Evolutionary conservation across 31 red algal genomes (phyloP), one percentile per base, ranked within the genome.

Genomic region (Bonnemaisonia californica): DNA sequence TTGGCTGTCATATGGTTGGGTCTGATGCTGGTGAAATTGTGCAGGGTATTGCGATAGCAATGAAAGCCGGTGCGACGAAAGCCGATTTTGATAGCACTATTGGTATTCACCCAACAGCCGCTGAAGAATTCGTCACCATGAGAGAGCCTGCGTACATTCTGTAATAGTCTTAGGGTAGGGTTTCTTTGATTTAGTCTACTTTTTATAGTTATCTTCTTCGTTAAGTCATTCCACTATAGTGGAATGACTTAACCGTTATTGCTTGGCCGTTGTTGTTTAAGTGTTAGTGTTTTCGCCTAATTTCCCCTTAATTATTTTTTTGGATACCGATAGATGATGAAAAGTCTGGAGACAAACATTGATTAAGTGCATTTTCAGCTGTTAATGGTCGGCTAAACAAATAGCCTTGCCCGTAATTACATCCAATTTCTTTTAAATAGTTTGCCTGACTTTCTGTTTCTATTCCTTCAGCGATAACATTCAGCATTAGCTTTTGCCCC

Each of bases 81-180:
- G 87, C 79, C 21, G 72, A 93, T 41, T 94, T 94, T 29, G 91
- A 94, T 65, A 22, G 37, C 0, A 91, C 88, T 12, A 84, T 94
- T 51, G 91, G 70, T 4, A 81, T 94, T 27, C 91, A 94, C 57
- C 91, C 91, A 19, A 91, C 91, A 1, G 38, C 48, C 37, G 86
- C 91, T 2, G 91, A 94, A 55, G 91, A 94, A 63, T 36, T 94
- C 1, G 91, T 94, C 28, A 91, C 82, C 23, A 76, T 91, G 70
- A 69, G 81, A 4, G 38, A 57, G 56, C n/a, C n/a, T n/a, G n/a
- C n/a, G n/a, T n/a, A n/a, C n/a, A n/a, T n/a, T n/a, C n/a, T n/a
- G n/a, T n/a, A n/a, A n/a, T n/a, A n/a, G n/a, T n/a, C n/a, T n/a
- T n/a, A n/a, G n/a, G n/a, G n/a, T n/a, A n/a, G n/a, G n/a, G n/a